Evolutionary conservation across 352 stramenopile genomes (phyloP), one percentile per base, ranked within the genome.

Genomic region (Thalassiosira mediterranea): DNA sequence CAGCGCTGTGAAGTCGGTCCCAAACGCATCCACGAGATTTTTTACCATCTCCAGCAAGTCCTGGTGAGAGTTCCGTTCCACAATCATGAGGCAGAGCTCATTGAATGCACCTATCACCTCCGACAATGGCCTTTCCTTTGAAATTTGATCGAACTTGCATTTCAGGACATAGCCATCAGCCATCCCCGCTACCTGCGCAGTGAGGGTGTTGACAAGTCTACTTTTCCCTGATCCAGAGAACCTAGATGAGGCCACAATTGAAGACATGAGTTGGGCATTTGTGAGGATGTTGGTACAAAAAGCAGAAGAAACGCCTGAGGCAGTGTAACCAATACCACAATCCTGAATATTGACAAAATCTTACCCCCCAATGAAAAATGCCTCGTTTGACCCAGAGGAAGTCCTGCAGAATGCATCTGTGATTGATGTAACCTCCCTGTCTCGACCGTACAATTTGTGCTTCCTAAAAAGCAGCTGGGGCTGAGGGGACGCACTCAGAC

Each of bases 81-180:
- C 19, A 21, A 83, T 37, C 4, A 65, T 13, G 1, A 52, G 4
- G 31, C 66, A 83, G 7, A 83, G 46, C 15, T 77, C 32, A 54
- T 83, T 64, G 42, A 83, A 83, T n/a, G 62, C 66, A 0, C 52
- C 44, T 17, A 83, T n/a, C 10, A 83, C 42, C 4, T 61, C 74
- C 10, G 47, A 60, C 17, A 78, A n/a, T 0, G 74, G 66, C 28
- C 46, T 72, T 23, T 63, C 19, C 21, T 71, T 63, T 3, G 73
- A 72, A 7, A 83, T 63, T 29, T 78, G 53, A 26, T 78, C 54
- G 37, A 78, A 78, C 40, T 73, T 74, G n/a, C 32, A 10, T 11
- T 11, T 63, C 17, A 63, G 23, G 2, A 63, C 54, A 34, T 63
- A 63, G n/a, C 54, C 54, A 13, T 46, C 54, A 10, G 42, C 26